phyloP scores from a whole-genome alignment of 148 eudicot genomes.

The Amaranthus cruentus region DNA sequence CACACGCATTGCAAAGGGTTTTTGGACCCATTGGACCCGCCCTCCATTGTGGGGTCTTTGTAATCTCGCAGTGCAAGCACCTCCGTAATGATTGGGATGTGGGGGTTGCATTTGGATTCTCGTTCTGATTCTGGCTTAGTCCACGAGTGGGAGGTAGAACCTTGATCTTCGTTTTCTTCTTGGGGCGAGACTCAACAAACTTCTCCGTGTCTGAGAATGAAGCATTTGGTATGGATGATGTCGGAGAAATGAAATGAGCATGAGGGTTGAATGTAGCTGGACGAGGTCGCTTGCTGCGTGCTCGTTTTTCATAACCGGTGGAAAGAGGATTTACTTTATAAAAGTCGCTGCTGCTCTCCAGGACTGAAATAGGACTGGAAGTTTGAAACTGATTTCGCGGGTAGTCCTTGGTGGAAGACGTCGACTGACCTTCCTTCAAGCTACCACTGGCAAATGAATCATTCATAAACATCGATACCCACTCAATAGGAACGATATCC shows the following conservation, averaged over 20 bases:
- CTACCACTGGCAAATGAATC: conserved; percentile 77
- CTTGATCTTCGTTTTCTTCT: conserved; percentile 52
- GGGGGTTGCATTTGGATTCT: conserved; percentile 14
- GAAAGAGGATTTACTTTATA: conserved; percentile 29
- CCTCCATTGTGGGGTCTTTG: conserved; percentile 98
- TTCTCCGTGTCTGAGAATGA: conserved; percentile 35
- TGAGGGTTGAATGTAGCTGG: conserved; percentile 64
- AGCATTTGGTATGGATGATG: conserved; percentile 24
- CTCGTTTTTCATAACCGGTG: conserved; percentile 49
- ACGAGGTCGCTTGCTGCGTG: conserved; percentile 88
- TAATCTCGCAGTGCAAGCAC: conserved; percentile 92
- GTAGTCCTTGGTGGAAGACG: conserved; percentile 28
- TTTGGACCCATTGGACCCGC: conserved; percentile 95
- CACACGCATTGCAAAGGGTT: conserved; percentile 94
- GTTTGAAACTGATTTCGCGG: conserved; percentile 49
- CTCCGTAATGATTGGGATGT: conserved; percentile 50
- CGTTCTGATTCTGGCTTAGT: conserved; percentile 17
- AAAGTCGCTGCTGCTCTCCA: conserved; percentile 66
- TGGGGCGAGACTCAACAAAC: conserved; percentile 31
- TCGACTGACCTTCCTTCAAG: conserved; percentile 35
- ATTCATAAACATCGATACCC: conserved; percentile 86
- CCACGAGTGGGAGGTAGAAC: conserved; percentile 29
- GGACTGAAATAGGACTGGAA: conserved; percentile 72
- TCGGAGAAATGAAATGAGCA: conserved; percentile 35
- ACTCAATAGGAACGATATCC: conserved; percentile 82